Conservation (phyloP, 2,329 filamentous ascomycete genomes). For the Aspergillus sp. region DNA sequence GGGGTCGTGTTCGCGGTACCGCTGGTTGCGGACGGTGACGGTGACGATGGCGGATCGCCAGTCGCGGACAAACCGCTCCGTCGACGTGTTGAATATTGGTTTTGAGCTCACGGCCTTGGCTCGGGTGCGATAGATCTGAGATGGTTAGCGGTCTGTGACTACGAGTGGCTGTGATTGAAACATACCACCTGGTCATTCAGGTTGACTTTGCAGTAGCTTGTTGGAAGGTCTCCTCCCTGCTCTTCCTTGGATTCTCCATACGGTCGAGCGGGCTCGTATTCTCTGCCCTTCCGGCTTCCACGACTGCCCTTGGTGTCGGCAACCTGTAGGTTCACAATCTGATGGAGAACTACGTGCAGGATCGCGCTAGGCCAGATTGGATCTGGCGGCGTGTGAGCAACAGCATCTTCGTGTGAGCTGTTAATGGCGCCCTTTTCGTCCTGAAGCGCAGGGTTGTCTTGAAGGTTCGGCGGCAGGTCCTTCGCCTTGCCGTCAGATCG, state of each 20-base stretch:
- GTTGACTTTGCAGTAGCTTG: conserved; percentile 86
- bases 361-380: conserved; percentile 93
- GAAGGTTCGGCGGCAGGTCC: conserved; percentile 62
- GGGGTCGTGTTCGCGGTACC: conserved; percentile 86
- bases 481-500: conserved; percentile 79
- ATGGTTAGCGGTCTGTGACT: conserved; percentile 4
- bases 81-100: conserved; percentile 95
- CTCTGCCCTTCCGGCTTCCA: conserved; percentile 70
- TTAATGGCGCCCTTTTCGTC: conserved; percentile 77
- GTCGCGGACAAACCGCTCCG: conserved; percentile 83
- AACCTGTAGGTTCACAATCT: conserved; percentile 92
- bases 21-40: conserved; percentile 75
- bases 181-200: conserved; percentile 72
- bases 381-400: conserved; percentile 82
- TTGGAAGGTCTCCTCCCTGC: conserved; percentile 67
- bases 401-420: conserved; percentile 67
- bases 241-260: conserved; percentile 84
- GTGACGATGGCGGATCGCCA: conserved; percentile 85
- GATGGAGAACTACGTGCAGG: conserved; percentile 76
- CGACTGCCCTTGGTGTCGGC: conserved; percentile 78
- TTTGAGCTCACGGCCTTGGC: conserved; percentile 88
- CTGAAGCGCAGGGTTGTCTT: conserved; percentile 66
- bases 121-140: conserved; percentile 75
- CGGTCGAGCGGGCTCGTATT: conserved; percentile 79
- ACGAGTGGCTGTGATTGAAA: conserved; percentile 2